A percentile compares a stretch with the other conserved stretches of the same genome.
Conservation (phyloP, 192 early-diverging fungal species). For the Phycomyces nitens region DNA sequence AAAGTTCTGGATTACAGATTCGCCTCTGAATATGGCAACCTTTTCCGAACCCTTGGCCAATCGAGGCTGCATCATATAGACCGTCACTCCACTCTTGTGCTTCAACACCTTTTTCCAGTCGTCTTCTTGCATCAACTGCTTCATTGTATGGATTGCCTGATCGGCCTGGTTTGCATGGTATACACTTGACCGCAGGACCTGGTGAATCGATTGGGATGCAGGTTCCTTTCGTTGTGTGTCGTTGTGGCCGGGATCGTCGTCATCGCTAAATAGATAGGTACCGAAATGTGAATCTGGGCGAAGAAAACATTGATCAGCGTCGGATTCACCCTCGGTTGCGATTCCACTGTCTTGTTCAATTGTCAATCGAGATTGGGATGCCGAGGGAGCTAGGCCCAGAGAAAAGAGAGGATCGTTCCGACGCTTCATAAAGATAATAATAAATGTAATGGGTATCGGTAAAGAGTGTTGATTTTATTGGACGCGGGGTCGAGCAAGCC, state of each 20-base stretch:
- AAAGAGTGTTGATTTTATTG: too few species aligned
- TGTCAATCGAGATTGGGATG: neutral
- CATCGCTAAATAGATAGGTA: conserved; percentile 16
- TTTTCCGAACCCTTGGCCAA: conserved; percentile 37
- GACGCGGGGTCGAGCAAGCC: too few species aligned
- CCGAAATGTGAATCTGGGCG: neutral
- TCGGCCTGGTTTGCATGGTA: conserved; percentile 50
- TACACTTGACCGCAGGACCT: conserved; percentile 10
- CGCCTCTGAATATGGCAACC: conserved; percentile 48
- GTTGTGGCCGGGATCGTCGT: conserved; percentile 3
- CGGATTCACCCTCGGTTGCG: conserved; percentile 16
- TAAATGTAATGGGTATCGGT: too few species aligned
- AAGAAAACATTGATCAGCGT: conserved; percentile 1
- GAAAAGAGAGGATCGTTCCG: neutral
- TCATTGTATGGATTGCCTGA: conserved; percentile 42
- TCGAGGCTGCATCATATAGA: conserved; percentile 38
- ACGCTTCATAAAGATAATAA: too few species aligned
- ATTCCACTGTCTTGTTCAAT: conserved; percentile 24
- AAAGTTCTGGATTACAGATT: conserved; percentile 44
- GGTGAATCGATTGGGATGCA: neutral
- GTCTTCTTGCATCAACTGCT: conserved; percentile 34
- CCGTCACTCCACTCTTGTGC: conserved; percentile 48
- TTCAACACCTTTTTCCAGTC: conserved; percentile 56
- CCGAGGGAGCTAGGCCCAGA: neutral
- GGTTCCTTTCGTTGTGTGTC: neutral